These are phyloP conservation scores for Hyaloscypha finlandica DNA, from an alignment of 495 filamentous ascomycete species.

Conservation along the genomic window DNA sequence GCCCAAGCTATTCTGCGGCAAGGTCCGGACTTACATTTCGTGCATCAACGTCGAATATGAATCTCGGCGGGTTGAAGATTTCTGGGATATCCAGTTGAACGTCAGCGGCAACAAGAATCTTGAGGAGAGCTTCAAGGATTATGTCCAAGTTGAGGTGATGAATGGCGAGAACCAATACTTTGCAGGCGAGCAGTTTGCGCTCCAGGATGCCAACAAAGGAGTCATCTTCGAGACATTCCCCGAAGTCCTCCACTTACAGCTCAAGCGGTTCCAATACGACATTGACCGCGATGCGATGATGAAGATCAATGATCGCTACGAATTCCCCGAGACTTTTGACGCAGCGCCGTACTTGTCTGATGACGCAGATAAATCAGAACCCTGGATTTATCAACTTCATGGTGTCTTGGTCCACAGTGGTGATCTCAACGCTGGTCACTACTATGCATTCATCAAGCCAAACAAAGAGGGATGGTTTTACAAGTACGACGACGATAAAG, in stretches of 20 bases:
- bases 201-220: conserved; percentile 96
- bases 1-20: conserved; percentile 88
- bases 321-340: conserved; percentile 93
- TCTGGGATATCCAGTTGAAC: conserved; percentile 98
- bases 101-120: conserved; percentile 91
- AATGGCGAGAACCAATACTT: conserved; percentile 99
- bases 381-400: conserved; percentile 89
- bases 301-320: conserved; percentile 98
- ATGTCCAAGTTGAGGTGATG: conserved; percentile 92
- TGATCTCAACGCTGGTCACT: conserved; percentile 97
- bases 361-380: conserved; percentile 82
- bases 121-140: conserved; percentile 93
- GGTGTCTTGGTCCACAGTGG: conserved; percentile 96
- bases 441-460: conserved; percentile 96
- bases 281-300: conserved; percentile 94
- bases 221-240: conserved; percentile 97
- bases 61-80: conserved; percentile 92
- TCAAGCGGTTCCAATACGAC: conserved; percentile 99
- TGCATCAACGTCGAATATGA: conserved; percentile 99
- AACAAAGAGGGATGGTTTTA: conserved; percentile 91
- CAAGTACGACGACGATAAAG: conserved; percentile 95
- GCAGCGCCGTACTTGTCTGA: conserved; percentile 84
- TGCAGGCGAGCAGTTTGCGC: conserved; percentile 80
- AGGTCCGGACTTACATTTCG: conserved; percentile 96
- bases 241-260: conserved; percentile 89